Base-by-base conservation (phyloP, 2,329 filamentous ascomycete genomes). In the Scytalidium lignicola region DNA sequence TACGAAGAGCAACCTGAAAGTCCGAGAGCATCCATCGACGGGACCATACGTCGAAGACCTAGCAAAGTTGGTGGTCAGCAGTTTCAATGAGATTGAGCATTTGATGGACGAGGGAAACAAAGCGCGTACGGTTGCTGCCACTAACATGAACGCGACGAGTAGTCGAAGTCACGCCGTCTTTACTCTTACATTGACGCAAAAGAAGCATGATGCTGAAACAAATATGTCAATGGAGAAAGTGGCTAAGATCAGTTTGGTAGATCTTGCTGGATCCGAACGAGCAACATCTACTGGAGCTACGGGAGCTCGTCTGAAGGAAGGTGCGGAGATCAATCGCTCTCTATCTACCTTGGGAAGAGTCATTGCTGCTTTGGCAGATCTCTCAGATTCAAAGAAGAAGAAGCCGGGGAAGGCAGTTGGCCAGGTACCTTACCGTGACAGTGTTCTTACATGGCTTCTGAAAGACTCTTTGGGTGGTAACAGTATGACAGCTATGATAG, bases 81-180 rank as follows among this genome's bases (percentile, higher is more conserved):
- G 90, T 52, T 97, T 99, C 66, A 78, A 86, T 48, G 95, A 99
- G 66, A 97, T 99, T 58, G 93, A 99, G 64, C 85, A 96, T 65
- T 73, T 99, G 61, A 99, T 99, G 93, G 93, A 99, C 65, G 92
- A 97, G 70, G 93, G 93, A 62, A 99, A 99, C 75, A 99, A 99
- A 71, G 93, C 93, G 28, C 81, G 93, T 75, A 99, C 93, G 0
- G 93, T 99, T 37, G 93, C 93, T 2, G 93, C 93, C 7, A 99
- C 93, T 37, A 99, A 97, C 78, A 99, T 99, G 93, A 99, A 99
- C 75, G 93, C 97, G 70, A 99, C 95, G 0, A 96, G 90, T 52
- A 96, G 90, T 79, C 86, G 93, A 75, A 97, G 92, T 66, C 93
- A 99, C 69, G 93, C 93, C 39, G 95, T 99, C 46, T 99, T 99